Base-by-base conservation (phyloP, 2,329 filamentous ascomycete genomes). In the Fusarium tjaetaba region DNA sequence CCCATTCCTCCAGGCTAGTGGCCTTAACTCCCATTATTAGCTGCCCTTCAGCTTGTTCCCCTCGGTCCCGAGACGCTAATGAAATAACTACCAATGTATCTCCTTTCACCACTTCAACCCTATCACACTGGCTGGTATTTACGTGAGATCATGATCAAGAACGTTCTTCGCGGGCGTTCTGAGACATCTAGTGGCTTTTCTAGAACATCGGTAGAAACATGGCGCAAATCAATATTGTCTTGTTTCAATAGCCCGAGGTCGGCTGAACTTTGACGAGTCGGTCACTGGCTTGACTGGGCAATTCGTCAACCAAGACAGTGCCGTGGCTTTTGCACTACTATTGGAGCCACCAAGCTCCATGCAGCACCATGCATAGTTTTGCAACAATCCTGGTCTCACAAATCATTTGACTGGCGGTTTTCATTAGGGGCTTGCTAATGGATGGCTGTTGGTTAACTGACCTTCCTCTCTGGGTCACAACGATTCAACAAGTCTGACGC, bases 381-480 rank as follows among this genome's bases (percentile, higher is more conserved):
- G 34, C 43, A 43, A 32, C 39, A 52, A 42, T 36, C 38, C 65
- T 42, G 22, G 46, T 70, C 60, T 70, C 70, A 49, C 59, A 49
- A 65, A 60, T 55, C 48, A 57, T 52, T 55, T 36, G 30, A 43
- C 18, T 52, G 51, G 32, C 45, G 42, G 26, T 59, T 20, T 24
- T 65, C 45, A 48, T 43, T 28, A 41, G 42, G 36, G 45, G 39
- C 55, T 65, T 55, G 57, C 46, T 42, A 42, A 49, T 48, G 28
- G 57, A 52, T 48, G 63, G 26, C 30, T 48, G 43, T 58, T 51
- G 51, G 45, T 55, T 68, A 32, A 28, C 39, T 69, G 60, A 74
- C 68, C 68, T 73, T 73, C 71, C 71, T 74, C 42, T 73, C 63
- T 65, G 22, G 60, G 71, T 61, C 57, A 41, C 39, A 56, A 51